Evolutionary conservation across 106 monocot genomes (phyloP), one percentile per base, ranked within the genome.

Genomic region (Dioscorea dumetorum): DNA sequence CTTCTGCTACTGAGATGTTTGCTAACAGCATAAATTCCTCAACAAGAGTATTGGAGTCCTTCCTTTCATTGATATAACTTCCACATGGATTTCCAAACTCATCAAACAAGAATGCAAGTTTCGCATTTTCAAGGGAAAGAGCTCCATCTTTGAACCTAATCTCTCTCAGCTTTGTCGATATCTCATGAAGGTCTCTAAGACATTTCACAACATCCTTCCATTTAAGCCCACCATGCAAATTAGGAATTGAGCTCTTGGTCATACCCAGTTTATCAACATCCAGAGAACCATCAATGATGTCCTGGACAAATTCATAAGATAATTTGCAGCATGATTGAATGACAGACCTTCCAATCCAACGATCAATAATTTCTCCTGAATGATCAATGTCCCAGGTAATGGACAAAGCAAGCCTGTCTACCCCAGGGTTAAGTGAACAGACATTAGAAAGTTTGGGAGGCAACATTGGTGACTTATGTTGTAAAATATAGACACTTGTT

Each of bases 11-110:
- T 13, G 92, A 82, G 59, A 52, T 89, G 58, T 97, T 92, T 50
- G 95, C 86, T 62, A 97, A 56, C 50, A 97, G 72, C 88, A 89
- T 89, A 63, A 97, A 87, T 63, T 97, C 95, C 69, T 92, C 92
- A 62, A 97, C 86, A 68, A 91, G 67, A 72, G 16, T 87, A 68
- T 80, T 73, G 12, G 95, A 85, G 15, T 87, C 88, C 66, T 62
- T 91, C 61, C 72, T 78, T 51, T 87, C 80, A 66, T 52, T 48
- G 20, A 79, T 57, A 60, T 70, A 73, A 49, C 77, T 77, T 41
- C 89, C 91, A 78, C 69, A 89, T 50, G 86, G 95, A 49, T 50
- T 75, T 22, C 95, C 95, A 68, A 31, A 74, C 62, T 97, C 88
- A 71, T 97, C 95, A 82, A 89, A 87, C 61, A 84, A 72, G 63